Evolutionary conservation across 441 rosid species (phyloP), one percentile per base, ranked within the genome.

Genomic region (Erysimum cheiri): DNA sequence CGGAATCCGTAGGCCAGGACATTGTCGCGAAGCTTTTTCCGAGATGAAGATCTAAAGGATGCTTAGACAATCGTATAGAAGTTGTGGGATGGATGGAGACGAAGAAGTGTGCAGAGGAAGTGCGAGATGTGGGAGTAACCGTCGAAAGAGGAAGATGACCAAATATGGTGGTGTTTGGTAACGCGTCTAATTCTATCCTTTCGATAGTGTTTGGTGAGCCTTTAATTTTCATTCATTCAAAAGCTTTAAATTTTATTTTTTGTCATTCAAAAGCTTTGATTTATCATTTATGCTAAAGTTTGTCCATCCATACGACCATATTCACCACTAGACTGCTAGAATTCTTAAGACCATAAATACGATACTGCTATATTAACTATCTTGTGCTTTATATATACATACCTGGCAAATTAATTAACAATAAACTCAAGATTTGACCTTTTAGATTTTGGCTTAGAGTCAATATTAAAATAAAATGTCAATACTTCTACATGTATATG

Each of bases 1-100:
- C 78, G 0, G 71, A 58, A 9, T 73, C 81, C 26, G 72, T 73
- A 50, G 81, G 78, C 81, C 81, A 78, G 44, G 81, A 72, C 79
- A 76, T 76, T 36, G 14, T 59, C 33, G 57, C n/a, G 63, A 70
- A 76, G 64, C 29, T 76, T 58, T 60, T 36, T 5, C 15, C 44
- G 4, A 65, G 69, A 65, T 39, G 32, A 12, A 26, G 66, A 76
- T 76, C 67, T 39, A 11, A 11, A 0, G 3, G 59, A 46, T 12
- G 43, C 1, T 62, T 8, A 1, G 64, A 29, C 2, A 3, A 11
- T 56, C 29, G 70, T 10, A 22, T 10, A 22, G 6, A 52, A 67
- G 15, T 6, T 43, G 3, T 29, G 44, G 12, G 65, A 0, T 24
- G 41, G 58, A 63, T 22, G 40, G 64, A 48, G 31, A 40, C 35